A percentile compares a stretch with the other conserved stretches of the same genome.
Conservation (phyloP, 306 rosid species). For the Rosa persica region DNA sequence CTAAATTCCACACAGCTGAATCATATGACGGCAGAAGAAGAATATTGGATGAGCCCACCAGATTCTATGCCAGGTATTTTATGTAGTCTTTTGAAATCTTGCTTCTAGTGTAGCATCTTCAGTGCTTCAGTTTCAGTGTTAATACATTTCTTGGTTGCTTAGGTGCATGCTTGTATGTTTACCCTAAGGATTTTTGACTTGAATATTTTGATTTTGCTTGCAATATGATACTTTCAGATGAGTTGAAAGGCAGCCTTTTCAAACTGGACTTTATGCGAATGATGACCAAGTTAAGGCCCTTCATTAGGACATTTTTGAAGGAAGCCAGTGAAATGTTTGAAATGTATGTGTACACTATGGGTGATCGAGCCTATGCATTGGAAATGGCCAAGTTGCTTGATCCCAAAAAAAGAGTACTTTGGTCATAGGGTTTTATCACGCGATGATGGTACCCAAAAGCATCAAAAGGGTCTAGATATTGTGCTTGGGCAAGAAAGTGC, state of each 20-base stretch:
- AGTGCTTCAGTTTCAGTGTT: neutral
- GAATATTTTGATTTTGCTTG: conserved; percentile 18
- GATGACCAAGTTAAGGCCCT: conserved; percentile 95
- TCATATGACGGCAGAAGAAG: conserved; percentile 59
- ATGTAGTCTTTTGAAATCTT: conserved; percentile 12
- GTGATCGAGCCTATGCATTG: conserved; percentile 76
- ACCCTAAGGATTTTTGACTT: neutral
- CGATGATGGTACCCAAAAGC: conserved; percentile 82
- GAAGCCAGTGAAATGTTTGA: conserved; percentile 77
- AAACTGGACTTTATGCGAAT: conserved; percentile 57
- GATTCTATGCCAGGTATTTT: conserved; percentile 60
- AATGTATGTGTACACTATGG: conserved; percentile 89
- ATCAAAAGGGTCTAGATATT: conserved; percentile 88
- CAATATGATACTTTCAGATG: conserved; percentile 39
- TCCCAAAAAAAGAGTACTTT: conserved; percentile 70
- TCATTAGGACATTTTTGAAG: conserved; percentile 65
- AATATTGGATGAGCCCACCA: conserved; percentile 51
- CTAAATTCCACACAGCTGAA: conserved; percentile 64
- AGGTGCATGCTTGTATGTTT: neutral
- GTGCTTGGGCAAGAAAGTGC: conserved; percentile 87
- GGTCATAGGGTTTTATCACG: conserved; percentile 70
- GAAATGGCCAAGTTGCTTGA: conserved; percentile 92
- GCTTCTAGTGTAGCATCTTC: conserved; percentile 1
- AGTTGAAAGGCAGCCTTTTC: conserved; percentile 70
- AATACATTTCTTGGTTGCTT: neutral